These are phyloP conservation scores for Yamadazyma olivae DNA, from an alignment of 805 yeast genomes.

Conservation along the genomic window DNA sequence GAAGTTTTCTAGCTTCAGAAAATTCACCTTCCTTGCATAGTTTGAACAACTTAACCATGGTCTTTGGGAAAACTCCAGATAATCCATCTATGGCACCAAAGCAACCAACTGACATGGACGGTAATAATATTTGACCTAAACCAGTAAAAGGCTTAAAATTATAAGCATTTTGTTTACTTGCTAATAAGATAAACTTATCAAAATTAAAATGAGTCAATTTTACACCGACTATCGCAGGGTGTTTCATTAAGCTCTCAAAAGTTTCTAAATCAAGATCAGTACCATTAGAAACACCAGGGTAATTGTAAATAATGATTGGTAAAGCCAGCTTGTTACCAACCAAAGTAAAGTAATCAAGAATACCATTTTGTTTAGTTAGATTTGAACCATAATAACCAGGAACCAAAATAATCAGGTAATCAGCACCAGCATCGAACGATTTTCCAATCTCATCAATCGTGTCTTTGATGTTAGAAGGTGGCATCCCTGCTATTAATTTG, in stretches of 20 bases:
- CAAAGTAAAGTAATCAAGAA: slow-evolving; percentile 24
- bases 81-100: slow-evolving; percentile 24
- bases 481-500: slow-evolving; percentile 31
- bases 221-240: slow-evolving; percentile 33
- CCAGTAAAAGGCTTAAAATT: slow-evolving; percentile 24
- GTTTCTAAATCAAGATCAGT: slow-evolving; percentile 22
- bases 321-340: slow-evolving; percentile 29
- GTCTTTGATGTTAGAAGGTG: slow-evolving; percentile 22
- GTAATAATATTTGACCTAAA: slow-evolving; percentile 22
- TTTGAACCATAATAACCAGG: slow-evolving; percentile 35
- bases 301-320: slow-evolving; percentile 37
- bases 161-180: slow-evolving; percentile 11
- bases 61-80: slow-evolving; percentile 21
- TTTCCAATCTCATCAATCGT: slow-evolving; percentile 22
- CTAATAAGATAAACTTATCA: slow-evolving; percentile 17
- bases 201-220: slow-evolving; percentile 25
- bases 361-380: slow-evolving; percentile 27
- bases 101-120: slow-evolving; percentile 19
- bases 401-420: slow-evolving; percentile 26
- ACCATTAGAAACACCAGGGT: slow-evolving; percentile 35
- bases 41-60: slow-evolving; percentile 15
- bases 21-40: slow-evolving; percentile 12
- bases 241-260: slow-evolving; percentile 21
- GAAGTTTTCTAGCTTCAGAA: slow-evolving; percentile 17
- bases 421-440: slow-evolving; percentile 29